phyloP scores from a whole-genome alignment of 139 green algal species.

The Desmodesmus armatus region DNA sequence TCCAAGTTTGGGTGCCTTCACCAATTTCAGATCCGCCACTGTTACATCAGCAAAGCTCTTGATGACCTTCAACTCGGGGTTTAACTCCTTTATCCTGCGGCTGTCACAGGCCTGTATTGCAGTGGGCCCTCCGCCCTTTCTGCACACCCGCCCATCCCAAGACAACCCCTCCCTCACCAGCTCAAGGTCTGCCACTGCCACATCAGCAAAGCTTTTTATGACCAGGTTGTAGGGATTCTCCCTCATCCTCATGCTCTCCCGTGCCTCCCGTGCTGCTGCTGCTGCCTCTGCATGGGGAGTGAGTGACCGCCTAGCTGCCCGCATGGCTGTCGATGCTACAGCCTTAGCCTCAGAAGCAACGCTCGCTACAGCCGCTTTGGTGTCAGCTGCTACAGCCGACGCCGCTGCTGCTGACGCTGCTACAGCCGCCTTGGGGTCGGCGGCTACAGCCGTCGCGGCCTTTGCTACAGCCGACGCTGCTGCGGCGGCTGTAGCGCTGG shows the following conservation, averaged over 20 bases:
- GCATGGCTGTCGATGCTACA: conserved; percentile 11
- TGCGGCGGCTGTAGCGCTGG: background rate
- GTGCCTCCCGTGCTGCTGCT: too few relatives aligned
- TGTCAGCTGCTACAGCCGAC: conserved; percentile 10
- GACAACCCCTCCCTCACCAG: too few relatives aligned
- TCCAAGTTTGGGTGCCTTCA: too few relatives aligned
- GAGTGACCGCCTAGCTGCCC: background rate
- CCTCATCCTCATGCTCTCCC: too few relatives aligned
- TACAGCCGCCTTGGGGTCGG: background rate
- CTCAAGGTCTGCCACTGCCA: conserved; percentile 36
- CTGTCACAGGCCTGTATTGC: too few relatives aligned
- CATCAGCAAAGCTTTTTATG: conserved; percentile 12
- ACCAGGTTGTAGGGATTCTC: conserved; percentile 13
- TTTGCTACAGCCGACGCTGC: background rate
- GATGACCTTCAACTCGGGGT: background rate
- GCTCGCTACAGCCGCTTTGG: background rate
- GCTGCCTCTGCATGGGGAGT: too few relatives aligned
- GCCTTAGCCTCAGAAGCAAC: background rate
- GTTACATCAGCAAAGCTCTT: conserved; percentile 20
- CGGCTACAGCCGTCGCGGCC: background rate
- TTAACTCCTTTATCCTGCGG: too few relatives aligned
- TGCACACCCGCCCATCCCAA: too few relatives aligned
- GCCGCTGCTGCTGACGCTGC: background rate
- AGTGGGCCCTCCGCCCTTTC: too few relatives aligned
- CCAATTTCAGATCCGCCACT: conserved; percentile 31